These are phyloP conservation scores for Avena insularis DNA, from an alignment of 176 grass and related monocot genomes.

Conservation along the genomic window DNA sequence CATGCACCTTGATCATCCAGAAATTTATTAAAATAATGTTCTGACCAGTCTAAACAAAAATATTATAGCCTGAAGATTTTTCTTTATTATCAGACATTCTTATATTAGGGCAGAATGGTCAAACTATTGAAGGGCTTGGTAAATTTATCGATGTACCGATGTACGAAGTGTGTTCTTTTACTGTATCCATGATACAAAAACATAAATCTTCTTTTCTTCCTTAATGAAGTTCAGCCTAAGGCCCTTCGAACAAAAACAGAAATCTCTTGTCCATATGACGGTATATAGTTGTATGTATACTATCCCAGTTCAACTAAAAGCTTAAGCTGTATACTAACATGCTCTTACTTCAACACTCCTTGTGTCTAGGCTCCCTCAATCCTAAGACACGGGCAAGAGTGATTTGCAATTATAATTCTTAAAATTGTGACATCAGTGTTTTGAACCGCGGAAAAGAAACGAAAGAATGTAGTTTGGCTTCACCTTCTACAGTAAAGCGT, in stretches of 20 bases:
- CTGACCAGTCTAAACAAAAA: slow-evolving; percentile 2
- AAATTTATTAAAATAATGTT: slow-evolving; percentile 25
- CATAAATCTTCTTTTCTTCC: too few species aligned
- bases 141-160: too few species aligned
- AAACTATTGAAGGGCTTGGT: too few species aligned
- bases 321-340: background rate
- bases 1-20: background rate
- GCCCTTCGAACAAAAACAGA: too few species aligned
- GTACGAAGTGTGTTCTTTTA: too few species aligned
- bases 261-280: background rate
- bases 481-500: slow-evolving; percentile 18
- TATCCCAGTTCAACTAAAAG: background rate
- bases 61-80: background rate
- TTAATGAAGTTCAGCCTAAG: too few species aligned
- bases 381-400: background rate
- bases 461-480: background rate
- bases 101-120: background rate
- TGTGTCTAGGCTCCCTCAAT: background rate
- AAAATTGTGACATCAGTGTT: background rate
- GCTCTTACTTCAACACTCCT: background rate
- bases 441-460: background rate
- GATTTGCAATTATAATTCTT: background rate
- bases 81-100: background rate
- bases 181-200: too few species aligned
- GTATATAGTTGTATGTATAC: background rate